Conservation (phyloP, 2,329 filamentous ascomycete species). For the Corynespora cassiicola region DNA sequence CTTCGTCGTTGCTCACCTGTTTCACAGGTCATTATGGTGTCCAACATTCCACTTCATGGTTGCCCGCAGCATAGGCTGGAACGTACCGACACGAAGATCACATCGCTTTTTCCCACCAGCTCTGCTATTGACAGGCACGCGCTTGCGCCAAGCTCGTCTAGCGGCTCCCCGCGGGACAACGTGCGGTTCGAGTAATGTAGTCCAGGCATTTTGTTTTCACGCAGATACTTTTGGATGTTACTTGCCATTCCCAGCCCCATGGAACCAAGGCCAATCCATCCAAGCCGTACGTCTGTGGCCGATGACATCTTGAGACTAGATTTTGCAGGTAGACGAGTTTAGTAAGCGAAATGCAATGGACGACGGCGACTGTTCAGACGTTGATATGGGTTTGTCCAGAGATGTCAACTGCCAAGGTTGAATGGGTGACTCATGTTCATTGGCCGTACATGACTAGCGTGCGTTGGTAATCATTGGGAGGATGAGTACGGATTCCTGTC, state of each 20-base stretch:
- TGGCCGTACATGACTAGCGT: no score
- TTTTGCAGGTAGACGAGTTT: no score
- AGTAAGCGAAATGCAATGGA: no score
- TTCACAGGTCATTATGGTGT: no score
- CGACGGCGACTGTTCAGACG: no score
- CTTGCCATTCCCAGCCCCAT: constrained; percentile 60
- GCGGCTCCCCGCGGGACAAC: constrained; percentile 49
- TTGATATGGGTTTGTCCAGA: no score
- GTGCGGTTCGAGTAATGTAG: constrained; percentile 57
- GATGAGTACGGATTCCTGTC: no score
- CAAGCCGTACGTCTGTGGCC: constrained; percentile 9
- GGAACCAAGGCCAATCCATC: constrained; percentile 54
- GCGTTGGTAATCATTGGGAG: no score
- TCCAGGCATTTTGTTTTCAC: constrained; percentile 14
- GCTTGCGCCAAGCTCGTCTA: constrained; percentile 35
- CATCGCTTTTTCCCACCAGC: constrained; percentile 22
- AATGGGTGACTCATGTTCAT: no score
- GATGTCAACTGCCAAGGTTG: no score
- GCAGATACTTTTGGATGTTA: constrained; percentile 56
- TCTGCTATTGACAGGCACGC: constrained; percentile 22
- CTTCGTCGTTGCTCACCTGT: constrained; percentile 51
- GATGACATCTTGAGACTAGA: constrained; percentile 15
- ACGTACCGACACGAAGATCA: constrained; percentile 44
- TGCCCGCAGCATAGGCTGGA: neutral
- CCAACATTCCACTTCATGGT: no score